Base-by-base conservation (phyloP, 1,284 basidiomycete genomes). In the Porodaedalea pini region DNA sequence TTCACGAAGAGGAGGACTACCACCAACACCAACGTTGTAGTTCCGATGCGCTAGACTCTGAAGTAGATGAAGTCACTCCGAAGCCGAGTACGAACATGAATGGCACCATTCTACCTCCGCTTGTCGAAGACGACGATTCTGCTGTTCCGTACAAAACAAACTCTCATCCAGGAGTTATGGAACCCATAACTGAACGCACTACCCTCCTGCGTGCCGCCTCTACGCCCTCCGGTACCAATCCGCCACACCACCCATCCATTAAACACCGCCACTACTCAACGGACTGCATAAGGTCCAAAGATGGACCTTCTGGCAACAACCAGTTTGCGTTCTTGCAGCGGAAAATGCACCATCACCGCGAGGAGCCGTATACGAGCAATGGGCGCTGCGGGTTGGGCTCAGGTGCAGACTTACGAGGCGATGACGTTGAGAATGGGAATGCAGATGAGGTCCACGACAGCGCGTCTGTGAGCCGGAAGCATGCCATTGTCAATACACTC, bases 401-500 rank as follows among this genome's bases (percentile, higher is more conserved):
- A n/a, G 17, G 37, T 27, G 29, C 40, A n/a, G 50, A 19, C 40
- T 19, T 36, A 19, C 19, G 34, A 27, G n/a, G n/a, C n/a, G 37
- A 32, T 23, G 51, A 43, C 13, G 45, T 67, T 65, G 39, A 63
- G 61, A 65, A 70, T 44, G 72, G 75, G 63, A 70, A 83, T 29
- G 57, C 85, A 86, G 66, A 71, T 87, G 34, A 75, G 88, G 52
- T 81, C 84, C 15, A 51, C 25, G 13, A 47, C 11, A 17, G 15
- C 27, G 27, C 45, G 17, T 5, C 25, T 31, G 45, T 47, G 3
- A 25, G 15, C 45, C 23, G 27, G 48, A 73, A 75, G 62, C 71
- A 83, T 57, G 84, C 86, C 65, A 71, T 88, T 40, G 76, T 88
- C 51, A 82, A 85, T n/a, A 51, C 36, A 21, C 27, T 56, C 8